Evolutionary conservation across 345 rosid genomes (phyloP), one percentile per base, ranked within the genome.

Genomic region (Populus deltoides): DNA sequence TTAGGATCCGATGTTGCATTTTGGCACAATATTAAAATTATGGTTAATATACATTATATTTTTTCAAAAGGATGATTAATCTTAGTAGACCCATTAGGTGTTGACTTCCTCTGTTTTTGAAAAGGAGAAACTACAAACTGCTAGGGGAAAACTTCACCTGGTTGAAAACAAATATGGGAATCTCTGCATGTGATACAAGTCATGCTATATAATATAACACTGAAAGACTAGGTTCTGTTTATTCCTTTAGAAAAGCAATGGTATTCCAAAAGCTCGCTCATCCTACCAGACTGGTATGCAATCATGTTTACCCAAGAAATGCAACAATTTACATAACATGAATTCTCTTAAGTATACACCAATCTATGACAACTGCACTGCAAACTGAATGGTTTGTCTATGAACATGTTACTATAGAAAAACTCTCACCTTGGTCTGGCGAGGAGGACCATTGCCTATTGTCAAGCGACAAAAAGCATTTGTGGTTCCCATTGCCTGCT

Each of bases 381-480:
- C 41, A 18, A 66, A 33, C 11, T 45, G 49, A 75, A 75, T 11
- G 45, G n/a, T 15, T 67, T 55, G 36, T 35, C 59, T 72, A 53
- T 38, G 66, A 59, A 72, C 51, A 55, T 16, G 43, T 10, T 36
- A 41, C n/a, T 35, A 38, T 9, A 47, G 39, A 41, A 35, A 66
- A 75, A 36, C 43, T 45, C 13, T 80, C 83, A 92, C 98, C 95
- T 91, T 92, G 66, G 98, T 94, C 85, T 91, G 97, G 72, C 91
- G 83, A 31, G 92, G 92, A 77, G 98, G 97, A 76, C 93, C 85
- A 83, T 84, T 92, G 81, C 97, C 98, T 63, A 94, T 88, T 4
- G 97, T 90, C 81, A 94, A 76, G 66, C 85, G 89, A 79, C 98
- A 94, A 81, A 92, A 94, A 51, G 97, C 97, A 76, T 89, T 92